phyloP scores from a whole-genome alignment of 1,284 basidiomycete genomes.

The Mycosarcoma maydis region DNA sequence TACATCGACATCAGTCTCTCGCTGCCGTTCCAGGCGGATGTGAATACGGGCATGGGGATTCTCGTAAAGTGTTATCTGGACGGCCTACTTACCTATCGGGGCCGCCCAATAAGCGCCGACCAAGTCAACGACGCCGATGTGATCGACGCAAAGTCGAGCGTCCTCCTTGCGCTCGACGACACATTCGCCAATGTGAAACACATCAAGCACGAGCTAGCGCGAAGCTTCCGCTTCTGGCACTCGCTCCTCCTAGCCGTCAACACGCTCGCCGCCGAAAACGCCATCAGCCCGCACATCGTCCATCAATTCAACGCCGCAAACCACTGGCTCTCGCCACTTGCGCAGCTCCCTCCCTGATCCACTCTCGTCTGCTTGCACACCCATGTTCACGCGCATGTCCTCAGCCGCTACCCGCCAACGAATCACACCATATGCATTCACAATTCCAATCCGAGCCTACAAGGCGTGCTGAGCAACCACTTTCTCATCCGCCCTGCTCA shows the following conservation, averaged over 20 bases:
- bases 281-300: slow-evolving; percentile 82
- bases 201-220: slow-evolving; percentile 86
- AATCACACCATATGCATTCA: no score
- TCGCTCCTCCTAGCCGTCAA: slow-evolving; percentile 87
- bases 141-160: slow-evolving; percentile 82
- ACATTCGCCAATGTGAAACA: slow-evolving; percentile 89
- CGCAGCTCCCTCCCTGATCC: slow-evolving; percentile 36
- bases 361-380: no score
- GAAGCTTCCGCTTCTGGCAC: slow-evolving; percentile 98
- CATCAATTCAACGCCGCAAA: slow-evolving; percentile 95
- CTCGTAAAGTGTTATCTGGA: slow-evolving; percentile 88
- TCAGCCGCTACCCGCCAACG: no score
- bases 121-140: slow-evolving; percentile 78
- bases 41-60: slow-evolving; percentile 97
- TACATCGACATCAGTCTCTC: slow-evolving; percentile 85
- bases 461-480: slow-evolving; percentile 34
- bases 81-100: slow-evolving; percentile 79
- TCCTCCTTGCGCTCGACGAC: slow-evolving; percentile 89
- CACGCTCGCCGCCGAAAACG: slow-evolving; percentile 75
- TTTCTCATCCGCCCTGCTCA: slow-evolving; percentile 58
- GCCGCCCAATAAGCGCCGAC: slow-evolving; percentile 71
- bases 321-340: slow-evolving; percentile 79
- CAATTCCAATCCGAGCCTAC: no score
- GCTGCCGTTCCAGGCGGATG: slow-evolving; percentile 83
- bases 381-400: no score